Percentiles rank a stretch among this genome's conserved stretches.
These are phyloP conservation scores for Alternaria sp. DNA, from an alignment of 2,329 filamentous ascomycete genomes.

Conservation along the genomic window DNA sequence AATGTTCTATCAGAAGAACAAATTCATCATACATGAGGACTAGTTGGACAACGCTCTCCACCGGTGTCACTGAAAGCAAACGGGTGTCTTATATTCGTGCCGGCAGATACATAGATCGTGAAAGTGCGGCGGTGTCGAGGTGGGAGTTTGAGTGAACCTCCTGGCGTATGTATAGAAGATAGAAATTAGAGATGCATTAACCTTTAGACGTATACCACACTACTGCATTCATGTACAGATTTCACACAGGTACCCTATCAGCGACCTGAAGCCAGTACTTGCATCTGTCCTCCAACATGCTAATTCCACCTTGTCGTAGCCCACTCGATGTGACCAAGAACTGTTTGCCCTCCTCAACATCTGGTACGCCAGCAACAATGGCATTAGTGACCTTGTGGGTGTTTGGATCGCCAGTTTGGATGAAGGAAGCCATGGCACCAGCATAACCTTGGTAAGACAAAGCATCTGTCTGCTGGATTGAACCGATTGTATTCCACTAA, in stretches of 20 bases:
- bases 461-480: constrained; percentile 61
- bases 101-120: neutral
- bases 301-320: constrained; percentile 54
- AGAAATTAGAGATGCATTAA: neutral
- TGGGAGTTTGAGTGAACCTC: neutral
- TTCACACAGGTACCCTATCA: constrained; percentile 56
- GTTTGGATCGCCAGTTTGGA: constrained; percentile 68
- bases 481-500: constrained; percentile 65
- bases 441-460: constrained; percentile 65
- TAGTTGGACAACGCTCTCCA: neutral
- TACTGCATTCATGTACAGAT: neutral
- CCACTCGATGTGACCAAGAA: constrained; percentile 61
- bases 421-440: constrained; percentile 69
- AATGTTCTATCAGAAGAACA: neutral
- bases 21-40: neutral
- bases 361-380: constrained; percentile 57
- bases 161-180: neutral
- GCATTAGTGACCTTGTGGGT: constrained; percentile 62
- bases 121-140: neutral
- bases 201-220: neutral
- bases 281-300: constrained; percentile 59
- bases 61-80: neutral
- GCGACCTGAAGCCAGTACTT: constrained; percentile 63
- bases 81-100: neutral
- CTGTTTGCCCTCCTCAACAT: constrained; percentile 55